These are phyloP conservation scores for Mortierella sp. DNA, from an alignment of 371 early-diverging fungal genomes.

Conservation along the genomic window DNA sequence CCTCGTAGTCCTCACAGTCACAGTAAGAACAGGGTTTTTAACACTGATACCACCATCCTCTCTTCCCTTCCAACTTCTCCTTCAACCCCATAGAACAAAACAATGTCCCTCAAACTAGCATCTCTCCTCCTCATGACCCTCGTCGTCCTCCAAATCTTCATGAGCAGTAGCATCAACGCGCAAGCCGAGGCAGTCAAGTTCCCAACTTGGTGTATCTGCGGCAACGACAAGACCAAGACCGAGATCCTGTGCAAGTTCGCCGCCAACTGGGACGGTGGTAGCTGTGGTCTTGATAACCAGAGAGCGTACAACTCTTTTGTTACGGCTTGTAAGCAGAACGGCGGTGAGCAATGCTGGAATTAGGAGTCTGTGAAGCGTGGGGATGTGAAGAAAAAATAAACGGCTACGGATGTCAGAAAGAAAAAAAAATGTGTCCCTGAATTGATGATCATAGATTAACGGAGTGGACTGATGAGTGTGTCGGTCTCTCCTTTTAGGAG, in stretches of 20 bases:
- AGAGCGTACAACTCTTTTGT: background rate
- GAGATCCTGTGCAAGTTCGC: background rate
- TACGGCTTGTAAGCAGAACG: background rate
- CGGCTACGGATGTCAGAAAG: background rate
- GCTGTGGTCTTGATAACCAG: background rate
- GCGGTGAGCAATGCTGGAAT: background rate
- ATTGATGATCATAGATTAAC: background rate
- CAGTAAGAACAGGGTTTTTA: too few relatives aligned
- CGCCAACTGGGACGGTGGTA: background rate
- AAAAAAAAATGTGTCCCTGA: background rate
- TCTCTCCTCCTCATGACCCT: background rate
- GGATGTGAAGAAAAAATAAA: background rate
- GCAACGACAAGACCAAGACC: conserved; percentile 3
- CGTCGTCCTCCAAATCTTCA: background rate
- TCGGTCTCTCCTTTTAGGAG: background rate
- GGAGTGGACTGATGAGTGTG: background rate
- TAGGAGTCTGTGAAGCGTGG: background rate
- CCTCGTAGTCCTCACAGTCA: too few relatives aligned
- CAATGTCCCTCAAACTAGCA: background rate
- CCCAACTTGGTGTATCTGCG: background rate
- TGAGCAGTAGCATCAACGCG: background rate
- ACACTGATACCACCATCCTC: background rate
- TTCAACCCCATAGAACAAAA: background rate
- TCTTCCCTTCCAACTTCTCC: background rate
- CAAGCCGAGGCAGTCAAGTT: background rate